These are phyloP conservation scores for Vitis cinerea DNA, from an alignment of 164 flowering plant genomes.

Conservation along the genomic window DNA sequence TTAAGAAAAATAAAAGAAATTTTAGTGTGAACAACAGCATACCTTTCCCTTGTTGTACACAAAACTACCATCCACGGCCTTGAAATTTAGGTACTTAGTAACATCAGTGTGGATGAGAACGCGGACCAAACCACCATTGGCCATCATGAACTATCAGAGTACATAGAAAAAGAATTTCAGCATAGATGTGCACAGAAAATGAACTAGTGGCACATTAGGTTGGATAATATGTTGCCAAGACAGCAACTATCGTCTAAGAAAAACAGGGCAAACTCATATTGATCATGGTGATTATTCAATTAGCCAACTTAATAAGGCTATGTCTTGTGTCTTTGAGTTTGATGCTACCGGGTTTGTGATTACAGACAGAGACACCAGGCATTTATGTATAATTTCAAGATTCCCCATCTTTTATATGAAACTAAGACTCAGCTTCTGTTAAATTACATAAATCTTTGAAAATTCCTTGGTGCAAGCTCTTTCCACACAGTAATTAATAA, in stretches of 20 bases:
- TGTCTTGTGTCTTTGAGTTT: too few relatives aligned
- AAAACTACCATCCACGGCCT: slow-evolving; percentile 97
- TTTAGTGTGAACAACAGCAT: neutral
- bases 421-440: too few relatives aligned
- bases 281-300: too few relatives aligned
- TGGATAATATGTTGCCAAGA: neutral
- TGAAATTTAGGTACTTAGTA: slow-evolving; percentile 88
- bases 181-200: neutral
- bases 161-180: slow-evolving; percentile 4
- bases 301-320: too few relatives aligned
- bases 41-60: slow-evolving; percentile 98
- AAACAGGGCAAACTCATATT: too few relatives aligned
- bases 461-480: too few relatives aligned
- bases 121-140: slow-evolving; percentile 84
- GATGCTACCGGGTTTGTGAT: too few relatives aligned
- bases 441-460: too few relatives aligned
- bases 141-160: slow-evolving; percentile 83
- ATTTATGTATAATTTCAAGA: too few relatives aligned
- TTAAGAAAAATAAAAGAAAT: neutral
- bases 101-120: slow-evolving; percentile 94
- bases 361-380: too few relatives aligned
- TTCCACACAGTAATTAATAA: too few relatives aligned
- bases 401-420: too few relatives aligned
- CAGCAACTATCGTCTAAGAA: neutral
- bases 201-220: neutral